Base-by-base conservation (phyloP, 2,329 filamentous ascomycete species). In the Phaeosphaeria sp. region DNA sequence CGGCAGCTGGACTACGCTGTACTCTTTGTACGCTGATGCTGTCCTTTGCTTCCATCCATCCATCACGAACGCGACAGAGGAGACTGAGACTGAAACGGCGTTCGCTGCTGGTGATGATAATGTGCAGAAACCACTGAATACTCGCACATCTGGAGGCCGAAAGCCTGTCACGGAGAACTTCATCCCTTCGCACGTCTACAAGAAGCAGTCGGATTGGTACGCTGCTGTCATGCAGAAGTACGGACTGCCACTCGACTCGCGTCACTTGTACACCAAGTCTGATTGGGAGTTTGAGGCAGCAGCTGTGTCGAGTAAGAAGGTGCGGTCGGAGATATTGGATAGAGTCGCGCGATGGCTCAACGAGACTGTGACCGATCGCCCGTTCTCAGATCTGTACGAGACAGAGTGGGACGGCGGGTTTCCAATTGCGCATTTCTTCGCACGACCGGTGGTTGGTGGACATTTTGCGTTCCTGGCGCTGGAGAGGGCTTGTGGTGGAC, bases 241-340 rank as follows among this genome's bases (percentile, higher is more conserved):
- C 75, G 92, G 92, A 1, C 79, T 96, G 3, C 92, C 92, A 0
- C 84, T 96, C 7, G 92, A 96, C 77, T 90, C 86, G 65, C 86
- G 92, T 44, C 91, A 95, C 75, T 77, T 94, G 2, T 95, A 95
- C 76, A 90, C 91, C 33, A 96, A 96, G 79, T 92, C 89, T 27
- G 92, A 96, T 78, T 96, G 92, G 92, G 89, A 95, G 68, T 93
- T 96, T 74, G 93, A 95, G 75, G 90, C 91, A 0, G 92, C 92
- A 47, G 90, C 92, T 1, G 89, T 96, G 5, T 86, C 91, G 3
- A 88, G 87, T 65, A 85, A 85, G 72, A 79, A 83, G 56, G 90
- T 90, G 1, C 84, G 92, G 53, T 82, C 84, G 2, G 86, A 90
- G 72, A 92, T 96, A 50, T 79, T 95, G 36, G 84, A 91, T 58